Percentiles rank a stretch among this genome's conserved stretches.
Conservation (phyloP, 306 rosid genomes). For the Acacia melanoxylon region DNA sequence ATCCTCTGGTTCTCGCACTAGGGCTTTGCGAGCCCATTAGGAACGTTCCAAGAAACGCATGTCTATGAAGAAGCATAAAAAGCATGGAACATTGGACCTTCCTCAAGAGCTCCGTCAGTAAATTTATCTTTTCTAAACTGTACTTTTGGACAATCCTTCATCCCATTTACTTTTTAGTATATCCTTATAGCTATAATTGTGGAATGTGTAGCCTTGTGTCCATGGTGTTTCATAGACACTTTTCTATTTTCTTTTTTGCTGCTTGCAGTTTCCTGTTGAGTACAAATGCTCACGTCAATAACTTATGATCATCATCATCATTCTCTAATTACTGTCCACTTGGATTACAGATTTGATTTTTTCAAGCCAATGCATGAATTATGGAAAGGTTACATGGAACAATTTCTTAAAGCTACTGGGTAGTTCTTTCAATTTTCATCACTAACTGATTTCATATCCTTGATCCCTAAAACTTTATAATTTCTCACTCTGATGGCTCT, state of each 20-base stretch:
- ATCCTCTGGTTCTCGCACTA: conserved; percentile 46
- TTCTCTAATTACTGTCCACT: conserved; percentile 20
- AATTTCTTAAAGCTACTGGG: conserved; percentile 63
- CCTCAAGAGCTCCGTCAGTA: conserved; percentile 65
- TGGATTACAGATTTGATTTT: conserved; percentile 55
- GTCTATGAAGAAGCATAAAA: conserved; percentile 78
- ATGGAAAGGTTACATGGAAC: conserved; percentile 71
- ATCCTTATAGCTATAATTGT: not conserved
- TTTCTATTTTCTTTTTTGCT: conserved; percentile 12
- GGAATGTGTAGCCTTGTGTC: not conserved
- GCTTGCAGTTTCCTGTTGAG: conserved; percentile 12
- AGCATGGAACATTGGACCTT: conserved; percentile 59
- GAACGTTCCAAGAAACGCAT: conserved; percentile 73
- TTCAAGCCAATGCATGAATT: conserved; percentile 84
- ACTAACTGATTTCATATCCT: conserved; percentile 10
- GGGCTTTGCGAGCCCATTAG: conserved; percentile 64
- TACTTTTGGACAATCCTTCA: not conserved
- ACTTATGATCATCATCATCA: not conserved
- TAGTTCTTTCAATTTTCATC: conserved; percentile 32
- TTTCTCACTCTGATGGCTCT: conserved; percentile 8
- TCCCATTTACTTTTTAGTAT: conserved; percentile 1
- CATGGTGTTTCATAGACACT: not conserved
- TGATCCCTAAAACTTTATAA: not conserved
- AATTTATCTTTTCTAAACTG: conserved; percentile 31
- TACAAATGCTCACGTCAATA: not conserved